phyloP scores from a whole-genome alignment of 306 rosid species.

The Sophora flavescens region DNA sequence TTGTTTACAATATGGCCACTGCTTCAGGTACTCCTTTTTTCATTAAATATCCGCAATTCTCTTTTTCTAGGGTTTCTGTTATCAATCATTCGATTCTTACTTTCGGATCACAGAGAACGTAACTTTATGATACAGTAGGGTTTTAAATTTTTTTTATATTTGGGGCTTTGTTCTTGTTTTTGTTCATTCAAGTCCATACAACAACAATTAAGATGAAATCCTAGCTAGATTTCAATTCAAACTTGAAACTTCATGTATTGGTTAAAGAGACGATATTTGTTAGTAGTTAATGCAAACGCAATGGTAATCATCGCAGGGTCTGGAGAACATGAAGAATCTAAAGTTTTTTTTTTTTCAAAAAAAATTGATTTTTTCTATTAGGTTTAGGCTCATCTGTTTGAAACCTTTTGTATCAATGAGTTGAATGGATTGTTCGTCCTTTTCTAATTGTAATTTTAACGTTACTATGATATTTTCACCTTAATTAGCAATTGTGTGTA shows the following conservation, averaged over 20 bases:
- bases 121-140: background rate
- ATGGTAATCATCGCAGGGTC: background rate
- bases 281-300: background rate
- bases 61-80: slow-evolving; percentile 26
- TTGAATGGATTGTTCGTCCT: background rate
- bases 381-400: background rate
- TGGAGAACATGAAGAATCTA: background rate
- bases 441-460: background rate
- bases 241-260: background rate
- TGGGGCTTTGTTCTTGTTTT: background rate
- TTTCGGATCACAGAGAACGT: background rate
- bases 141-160: background rate
- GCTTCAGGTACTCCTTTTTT: slow-evolving; percentile 24
- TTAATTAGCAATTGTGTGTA: background rate
- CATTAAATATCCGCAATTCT: background rate
- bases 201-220: background rate
- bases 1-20: slow-evolving; percentile 35
- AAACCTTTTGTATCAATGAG: background rate
- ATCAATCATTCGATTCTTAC: background rate
- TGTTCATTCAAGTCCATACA: background rate
- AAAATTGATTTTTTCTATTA: background rate
- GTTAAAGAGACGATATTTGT: background rate
- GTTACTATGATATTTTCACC: background rate
- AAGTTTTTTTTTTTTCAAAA: background rate
- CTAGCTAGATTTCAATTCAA: background rate